A percentile compares a stretch with the other conserved stretches of the same genome.
phyloP scores from a whole-genome alignment of 1,139 yeast species.

The Wickerhamomyces sp. region DNA sequence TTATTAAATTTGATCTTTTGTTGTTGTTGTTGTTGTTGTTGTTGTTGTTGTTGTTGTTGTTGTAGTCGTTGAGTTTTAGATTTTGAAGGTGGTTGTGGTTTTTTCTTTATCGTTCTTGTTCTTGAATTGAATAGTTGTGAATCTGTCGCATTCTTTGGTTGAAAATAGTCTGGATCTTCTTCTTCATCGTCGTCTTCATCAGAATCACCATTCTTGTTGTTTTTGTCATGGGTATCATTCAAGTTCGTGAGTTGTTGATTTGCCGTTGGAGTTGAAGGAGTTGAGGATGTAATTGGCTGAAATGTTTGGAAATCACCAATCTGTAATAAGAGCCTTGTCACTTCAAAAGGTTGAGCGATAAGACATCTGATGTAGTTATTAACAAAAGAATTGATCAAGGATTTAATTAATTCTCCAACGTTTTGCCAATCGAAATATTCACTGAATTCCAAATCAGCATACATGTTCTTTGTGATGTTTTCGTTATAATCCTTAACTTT shows the following conservation, averaged over 20 bases:
- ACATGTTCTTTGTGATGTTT: slow-evolving; percentile 38
- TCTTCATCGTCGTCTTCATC: slow-evolving; percentile 36
- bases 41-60: background rate
- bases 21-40: slow-evolving; percentile 6
- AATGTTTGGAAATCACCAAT: slow-evolving; percentile 54
- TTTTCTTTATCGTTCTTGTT: slow-evolving; percentile 15
- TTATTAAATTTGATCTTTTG: slow-evolving; percentile 2
- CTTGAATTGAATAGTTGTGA: slow-evolving; percentile 17
- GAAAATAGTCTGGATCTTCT: slow-evolving; percentile 57
- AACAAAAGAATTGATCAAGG: slow-evolving; percentile 54
- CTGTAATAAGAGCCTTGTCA: slow-evolving; percentile 72
- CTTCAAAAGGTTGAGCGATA: slow-evolving; percentile 85
- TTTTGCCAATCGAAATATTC: slow-evolving; percentile 61
- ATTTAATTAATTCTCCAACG: slow-evolving; percentile 47
- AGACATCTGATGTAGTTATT: slow-evolving; percentile 64
- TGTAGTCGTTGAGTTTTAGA: background rate
- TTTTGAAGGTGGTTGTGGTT: slow-evolving; percentile 3
- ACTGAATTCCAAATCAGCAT: slow-evolving; percentile 59
- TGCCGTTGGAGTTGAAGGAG: too few species aligned
- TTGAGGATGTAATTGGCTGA: too few species aligned
- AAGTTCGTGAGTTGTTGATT: too few species aligned
- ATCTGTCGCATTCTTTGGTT: slow-evolving; percentile 26
- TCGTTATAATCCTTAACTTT: slow-evolving; percentile 17
- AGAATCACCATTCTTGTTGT: slow-evolving; percentile 20
- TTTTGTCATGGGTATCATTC: too few species aligned